phyloP scores from a whole-genome alignment of 2,329 filamentous ascomycete genomes.

The Colletotrichum sp. region DNA sequence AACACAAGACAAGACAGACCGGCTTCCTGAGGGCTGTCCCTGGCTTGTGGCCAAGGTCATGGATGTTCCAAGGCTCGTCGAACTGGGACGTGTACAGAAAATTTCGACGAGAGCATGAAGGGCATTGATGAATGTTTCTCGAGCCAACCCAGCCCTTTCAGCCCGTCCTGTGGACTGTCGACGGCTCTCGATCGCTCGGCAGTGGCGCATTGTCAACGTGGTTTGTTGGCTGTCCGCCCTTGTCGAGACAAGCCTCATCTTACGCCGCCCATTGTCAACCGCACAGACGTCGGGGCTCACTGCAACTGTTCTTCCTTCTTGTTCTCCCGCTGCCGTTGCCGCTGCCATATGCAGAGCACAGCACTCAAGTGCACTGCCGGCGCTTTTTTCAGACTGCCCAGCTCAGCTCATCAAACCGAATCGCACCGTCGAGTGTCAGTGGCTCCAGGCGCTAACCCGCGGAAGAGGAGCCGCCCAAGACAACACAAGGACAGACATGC shows the following conservation, averaged over 20 bases:
- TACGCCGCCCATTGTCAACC: conserved; percentile 27
- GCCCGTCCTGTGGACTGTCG: neutral
- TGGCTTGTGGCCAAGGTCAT: neutral
- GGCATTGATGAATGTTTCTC: conserved; percentile 19
- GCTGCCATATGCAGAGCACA: conserved; percentile 18
- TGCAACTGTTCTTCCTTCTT: conserved; percentile 1
- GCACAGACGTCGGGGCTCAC: conserved; percentile 19
- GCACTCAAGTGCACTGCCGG: neutral
- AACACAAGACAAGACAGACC: conserved; percentile 1
- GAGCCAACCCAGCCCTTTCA: neutral
- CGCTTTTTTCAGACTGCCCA: neutral
- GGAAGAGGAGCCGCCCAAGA: conserved; percentile 19
- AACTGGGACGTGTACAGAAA: neutral
- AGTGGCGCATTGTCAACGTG: conserved; percentile 17
- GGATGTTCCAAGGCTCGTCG: neutral
- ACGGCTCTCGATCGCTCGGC: conserved; percentile 9
- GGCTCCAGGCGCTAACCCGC: conserved; percentile 12
- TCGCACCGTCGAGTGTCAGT: neutral
- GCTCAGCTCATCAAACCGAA: neutral
- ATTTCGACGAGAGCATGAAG: conserved; percentile 7
- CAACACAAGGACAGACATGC: conserved; percentile 13
- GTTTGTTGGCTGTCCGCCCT: conserved; percentile 25
- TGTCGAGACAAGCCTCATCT: conserved; percentile 29
- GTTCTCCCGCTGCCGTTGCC: conserved; percentile 15
- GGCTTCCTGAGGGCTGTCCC: neutral